Conservation (phyloP, 768 basidiomycete species). For the Collybiopsis confluens region DNA sequence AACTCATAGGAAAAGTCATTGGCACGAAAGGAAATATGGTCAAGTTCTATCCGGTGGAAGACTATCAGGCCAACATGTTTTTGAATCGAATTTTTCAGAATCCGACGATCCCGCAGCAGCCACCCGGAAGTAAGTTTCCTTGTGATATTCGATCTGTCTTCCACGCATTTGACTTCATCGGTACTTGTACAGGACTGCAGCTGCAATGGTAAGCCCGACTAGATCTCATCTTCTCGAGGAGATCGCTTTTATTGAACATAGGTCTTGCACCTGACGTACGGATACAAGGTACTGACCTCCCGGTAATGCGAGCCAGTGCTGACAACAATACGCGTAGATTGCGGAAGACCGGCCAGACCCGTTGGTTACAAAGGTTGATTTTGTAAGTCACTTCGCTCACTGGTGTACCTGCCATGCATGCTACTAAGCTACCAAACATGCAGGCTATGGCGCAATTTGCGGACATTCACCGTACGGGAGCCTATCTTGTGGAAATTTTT, state of each 20-base stretch:
- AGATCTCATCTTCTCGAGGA: neutral
- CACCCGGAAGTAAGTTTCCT: neutral
- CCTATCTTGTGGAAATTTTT: slow-evolving; percentile 8
- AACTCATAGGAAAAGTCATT: slow-evolving; percentile 31
- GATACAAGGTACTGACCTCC: slow-evolving; percentile 1
- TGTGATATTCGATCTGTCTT: neutral
- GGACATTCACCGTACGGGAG: slow-evolving; percentile 2
- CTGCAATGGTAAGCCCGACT: slow-evolving; percentile 6
- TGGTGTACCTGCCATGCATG: neutral
- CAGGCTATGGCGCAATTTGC: slow-evolving; percentile 6
- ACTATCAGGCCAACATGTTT: slow-evolving; percentile 32
- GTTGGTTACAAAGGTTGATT: slow-evolving; percentile 2
- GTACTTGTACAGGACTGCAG: slow-evolving; percentile 3
- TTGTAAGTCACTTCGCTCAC: neutral
- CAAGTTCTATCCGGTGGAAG: slow-evolving; percentile 26
- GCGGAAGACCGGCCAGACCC: slow-evolving; percentile 4
- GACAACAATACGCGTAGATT: neutral
- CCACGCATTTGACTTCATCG: too few relatives aligned
- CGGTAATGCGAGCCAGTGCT: too few relatives aligned
- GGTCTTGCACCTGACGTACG: slow-evolving; percentile 5
- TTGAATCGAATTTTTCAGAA: slow-evolving; percentile 30
- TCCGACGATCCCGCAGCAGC: slow-evolving; percentile 24
- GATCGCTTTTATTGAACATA: neutral
- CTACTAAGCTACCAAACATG: neutral
- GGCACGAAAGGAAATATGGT: slow-evolving; percentile 12